Conservation (phyloP, 177 flowering plant species). For the Telopea speciosissima region DNA sequence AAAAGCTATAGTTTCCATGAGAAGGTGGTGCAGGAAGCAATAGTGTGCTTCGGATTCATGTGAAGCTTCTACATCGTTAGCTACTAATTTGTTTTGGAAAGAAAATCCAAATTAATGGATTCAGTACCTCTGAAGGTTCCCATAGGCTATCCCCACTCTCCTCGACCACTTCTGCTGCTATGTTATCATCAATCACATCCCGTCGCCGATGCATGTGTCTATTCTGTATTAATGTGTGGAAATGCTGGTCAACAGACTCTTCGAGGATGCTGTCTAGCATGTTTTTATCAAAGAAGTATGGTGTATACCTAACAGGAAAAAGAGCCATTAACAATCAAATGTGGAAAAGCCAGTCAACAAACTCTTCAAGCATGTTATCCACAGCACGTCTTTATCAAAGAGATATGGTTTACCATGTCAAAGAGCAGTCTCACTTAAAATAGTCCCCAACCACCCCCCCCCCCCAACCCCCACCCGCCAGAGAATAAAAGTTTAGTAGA, state of each 20-base stretch:
- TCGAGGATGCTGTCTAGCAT: conserved; percentile 88
- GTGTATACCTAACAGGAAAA: conserved; percentile 70
- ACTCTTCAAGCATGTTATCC: too few relatives aligned
- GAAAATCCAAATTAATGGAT: background rate
- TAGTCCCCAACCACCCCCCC: too few relatives aligned
- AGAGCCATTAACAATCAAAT: background rate
- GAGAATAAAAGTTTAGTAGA: too few relatives aligned
- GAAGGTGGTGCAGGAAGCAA: background rate
- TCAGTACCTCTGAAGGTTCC: conserved; percentile 88
- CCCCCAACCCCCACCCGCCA: too few relatives aligned
- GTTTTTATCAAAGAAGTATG: conserved; percentile 87
- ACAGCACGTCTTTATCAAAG: too few relatives aligned
- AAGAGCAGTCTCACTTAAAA: too few relatives aligned
- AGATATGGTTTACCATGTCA: too few relatives aligned
- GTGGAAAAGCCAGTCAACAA: background rate
- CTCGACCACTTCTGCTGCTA: conserved; percentile 61
- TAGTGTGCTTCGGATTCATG: background rate
- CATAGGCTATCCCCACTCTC: conserved; percentile 60
- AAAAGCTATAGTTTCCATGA: background rate
- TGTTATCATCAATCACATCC: conserved; percentile 70
- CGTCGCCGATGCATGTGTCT: conserved; percentile 72
- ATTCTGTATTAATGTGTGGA: conserved; percentile 66
- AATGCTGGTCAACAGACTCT: conserved; percentile 91
- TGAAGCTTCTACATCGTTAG: background rate
- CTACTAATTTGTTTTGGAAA: background rate